Evolutionary conservation across 257 asterid species (phyloP), one percentile per base, ranked within the genome.

Genomic region (Rubia yunnanensis): DNA sequence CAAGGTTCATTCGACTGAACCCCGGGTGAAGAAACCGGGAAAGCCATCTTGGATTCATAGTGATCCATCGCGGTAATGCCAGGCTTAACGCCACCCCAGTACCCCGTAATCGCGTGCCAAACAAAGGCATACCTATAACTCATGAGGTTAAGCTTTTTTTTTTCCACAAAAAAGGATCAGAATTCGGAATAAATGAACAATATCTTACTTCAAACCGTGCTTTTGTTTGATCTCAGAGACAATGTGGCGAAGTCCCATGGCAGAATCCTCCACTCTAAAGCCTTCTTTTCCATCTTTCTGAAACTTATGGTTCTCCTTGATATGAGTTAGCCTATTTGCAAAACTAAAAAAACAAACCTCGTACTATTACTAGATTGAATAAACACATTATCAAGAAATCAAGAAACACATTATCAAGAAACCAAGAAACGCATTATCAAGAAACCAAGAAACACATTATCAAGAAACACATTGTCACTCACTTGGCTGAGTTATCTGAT

Each of bases 241-340:
- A 60, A 85, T 77, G 73, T 89, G 92, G 7, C 69, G 70, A 60
- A 92, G 85, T 71, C 96, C 96, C 86, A 71, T 52, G 52, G 88
- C 70, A 63, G 95, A 89, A 78, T 88, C 91, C 69, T 83, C 88
- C 56, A 85, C 77, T 65, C 84, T 78, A 70, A 76, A 76, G 52
- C 95, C 95, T 60, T 83, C 92, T 76, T 78, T 82, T 48, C 96
- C 96, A 49, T 81, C 78, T 74, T 85, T 88, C 49, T 85, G 41
- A n/a, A 92, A 92, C 69, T 92, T 92, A 79, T 88, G 85, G 75
- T 89, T 92, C 80, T 92, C 98, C 74, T 85, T 87, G 76, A 92
- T 87, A 66, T 85, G 73, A 23, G 89, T 84, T 46, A 92, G 36
- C 74, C 96, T 76, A 72, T 87, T 87, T 0, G 98, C 96, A 55